Conservation (phyloP, 1,284 basidiomycete genomes). For the Trichosporon asahii region DNA sequence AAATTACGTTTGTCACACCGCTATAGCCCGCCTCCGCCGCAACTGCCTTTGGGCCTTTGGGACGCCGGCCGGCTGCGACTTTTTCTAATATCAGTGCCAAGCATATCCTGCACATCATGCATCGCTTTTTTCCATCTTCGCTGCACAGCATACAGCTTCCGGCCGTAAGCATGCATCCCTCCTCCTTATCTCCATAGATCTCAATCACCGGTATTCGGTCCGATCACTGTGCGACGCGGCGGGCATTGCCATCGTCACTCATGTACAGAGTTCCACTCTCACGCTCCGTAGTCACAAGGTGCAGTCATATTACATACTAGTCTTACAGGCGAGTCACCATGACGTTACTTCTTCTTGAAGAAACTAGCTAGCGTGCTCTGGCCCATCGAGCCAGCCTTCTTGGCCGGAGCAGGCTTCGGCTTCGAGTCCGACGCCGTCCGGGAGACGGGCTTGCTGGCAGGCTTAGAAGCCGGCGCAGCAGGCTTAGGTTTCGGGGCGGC, state of each 20-base stretch:
- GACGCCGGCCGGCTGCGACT: too few relatives aligned
- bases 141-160: neutral
- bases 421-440: constrained; percentile 10
- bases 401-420: constrained; percentile 14
- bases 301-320: constrained; percentile 13
- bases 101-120: neutral
- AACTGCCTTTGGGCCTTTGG: neutral
- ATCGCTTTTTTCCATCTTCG: neutral
- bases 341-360: constrained; percentile 40
- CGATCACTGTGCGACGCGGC: too few relatives aligned
- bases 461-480: constrained; percentile 2
- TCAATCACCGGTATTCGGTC: neutral
- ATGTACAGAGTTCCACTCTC: neutral
- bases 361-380: constrained; percentile 43
- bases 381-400: constrained; percentile 24
- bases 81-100: neutral
- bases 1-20: neutral
- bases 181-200: neutral
- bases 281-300: neutral
- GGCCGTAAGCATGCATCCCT: neutral
- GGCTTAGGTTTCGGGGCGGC: constrained; percentile 6
- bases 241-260: neutral
- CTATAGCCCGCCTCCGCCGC: neutral
- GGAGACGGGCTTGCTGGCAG: neutral
- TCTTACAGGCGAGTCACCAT: constrained; percentile 31